Evolutionary conservation across 495 filamentous ascomycete genomes (phyloP).

Genomic region (Aspergillus baeticus): DNA sequence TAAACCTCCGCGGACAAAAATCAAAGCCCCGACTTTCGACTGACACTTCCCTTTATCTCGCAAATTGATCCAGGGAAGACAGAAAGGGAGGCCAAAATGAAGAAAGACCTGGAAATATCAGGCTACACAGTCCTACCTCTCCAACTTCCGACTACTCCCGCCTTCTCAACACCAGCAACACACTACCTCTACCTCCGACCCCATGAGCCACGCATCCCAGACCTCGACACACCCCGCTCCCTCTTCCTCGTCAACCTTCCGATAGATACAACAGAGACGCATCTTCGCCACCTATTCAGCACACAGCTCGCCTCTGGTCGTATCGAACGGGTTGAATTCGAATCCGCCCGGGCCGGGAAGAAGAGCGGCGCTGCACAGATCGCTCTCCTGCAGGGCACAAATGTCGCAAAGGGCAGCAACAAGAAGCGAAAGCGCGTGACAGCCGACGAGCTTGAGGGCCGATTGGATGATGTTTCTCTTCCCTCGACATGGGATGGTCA

Average conservation of each 20-base stretch:
- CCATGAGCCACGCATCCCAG: conserved; percentile 75
- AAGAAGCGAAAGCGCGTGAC: conserved; percentile 69
- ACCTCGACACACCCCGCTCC: conserved; percentile 66
- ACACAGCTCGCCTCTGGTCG: conserved; percentile 67
- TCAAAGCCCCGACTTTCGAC: conserved; percentile 12
- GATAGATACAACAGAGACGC: conserved; percentile 73
- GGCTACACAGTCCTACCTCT: conserved; percentile 51
- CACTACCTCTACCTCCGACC: conserved; percentile 87
- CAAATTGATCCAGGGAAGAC: not conserved
- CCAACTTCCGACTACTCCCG: conserved; percentile 59
- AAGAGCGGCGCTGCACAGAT: conserved; percentile 17
- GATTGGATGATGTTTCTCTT: conserved; percentile 51
- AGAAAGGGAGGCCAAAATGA: conserved; percentile 28
- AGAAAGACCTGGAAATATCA: conserved; percentile 41
- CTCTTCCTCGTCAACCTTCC: conserved; percentile 89
- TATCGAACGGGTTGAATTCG: conserved; percentile 75
- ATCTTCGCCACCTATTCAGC: conserved; percentile 72
- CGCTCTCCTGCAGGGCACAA: conserved; percentile 17
- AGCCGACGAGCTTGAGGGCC: conserved; percentile 48
- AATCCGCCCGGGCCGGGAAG: conserved; percentile 51
- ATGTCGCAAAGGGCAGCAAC: conserved; percentile 52
- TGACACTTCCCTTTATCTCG: conserved; percentile 14
- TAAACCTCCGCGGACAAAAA: conserved; percentile 6
- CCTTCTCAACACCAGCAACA: conserved; percentile 55
- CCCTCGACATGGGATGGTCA: conserved; percentile 75